A percentile compares a stretch with the other conserved stretches of the same genome.
Evolutionary conservation across 345 rosid species (phyloP).

Genomic region (Gynandropsis gynandra): DNA sequence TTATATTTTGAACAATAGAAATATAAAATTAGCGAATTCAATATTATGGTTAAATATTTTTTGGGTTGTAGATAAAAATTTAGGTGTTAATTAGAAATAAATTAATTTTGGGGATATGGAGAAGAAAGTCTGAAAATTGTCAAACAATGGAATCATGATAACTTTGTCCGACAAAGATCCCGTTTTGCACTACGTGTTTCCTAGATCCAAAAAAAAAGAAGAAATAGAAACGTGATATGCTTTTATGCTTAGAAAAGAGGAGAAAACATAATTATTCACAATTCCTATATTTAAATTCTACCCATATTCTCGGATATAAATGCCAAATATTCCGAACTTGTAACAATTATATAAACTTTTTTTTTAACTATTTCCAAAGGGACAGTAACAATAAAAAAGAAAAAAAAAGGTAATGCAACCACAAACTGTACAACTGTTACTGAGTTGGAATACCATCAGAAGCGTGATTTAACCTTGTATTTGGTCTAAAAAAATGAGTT

Average conservation of each 20-base stretch:
- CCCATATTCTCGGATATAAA: no score
- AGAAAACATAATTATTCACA: neutral
- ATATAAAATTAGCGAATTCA: neutral
- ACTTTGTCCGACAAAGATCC: conserved; percentile 21
- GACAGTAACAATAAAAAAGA: neutral
- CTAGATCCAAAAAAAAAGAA: conserved; percentile 16
- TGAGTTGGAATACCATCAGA: conserved; percentile 7
- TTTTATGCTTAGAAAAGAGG: neutral
- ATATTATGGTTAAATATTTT: neutral
- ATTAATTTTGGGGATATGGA: neutral
- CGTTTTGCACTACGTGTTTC: conserved; percentile 5
- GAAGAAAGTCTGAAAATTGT: conserved; percentile 3
- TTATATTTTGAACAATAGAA: neutral
- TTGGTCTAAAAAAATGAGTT: neutral
- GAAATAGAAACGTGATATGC: no score
- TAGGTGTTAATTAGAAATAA: no score
- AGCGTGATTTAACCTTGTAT: conserved; percentile 7
- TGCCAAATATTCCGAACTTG: no score
- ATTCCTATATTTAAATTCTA: neutral
- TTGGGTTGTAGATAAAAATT: neutral
- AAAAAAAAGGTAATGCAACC: neutral
- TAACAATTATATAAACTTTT: no score
- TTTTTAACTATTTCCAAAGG: no score
- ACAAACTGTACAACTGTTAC: conserved; percentile 4
- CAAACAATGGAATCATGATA: conserved; percentile 13